Percentiles rank a stretch among this genome's conserved stretches.
Evolutionary conservation across 768 basidiomycete species (phyloP).

Genomic region (Baorangia bicolor): DNA sequence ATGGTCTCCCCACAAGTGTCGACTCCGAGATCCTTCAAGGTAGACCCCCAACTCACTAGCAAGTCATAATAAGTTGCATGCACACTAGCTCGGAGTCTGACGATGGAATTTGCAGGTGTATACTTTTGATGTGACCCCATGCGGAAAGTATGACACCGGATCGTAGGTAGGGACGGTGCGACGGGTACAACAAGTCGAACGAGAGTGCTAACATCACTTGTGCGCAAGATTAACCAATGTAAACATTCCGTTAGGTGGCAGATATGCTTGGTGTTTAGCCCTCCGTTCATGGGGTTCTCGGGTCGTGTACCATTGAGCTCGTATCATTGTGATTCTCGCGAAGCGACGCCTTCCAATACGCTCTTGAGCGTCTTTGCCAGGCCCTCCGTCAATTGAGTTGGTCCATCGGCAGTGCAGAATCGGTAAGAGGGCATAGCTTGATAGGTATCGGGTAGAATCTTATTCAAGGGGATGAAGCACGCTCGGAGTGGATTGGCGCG

Average conservation of each 20-base stretch:
- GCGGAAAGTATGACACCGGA: too few species aligned
- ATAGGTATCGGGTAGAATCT: slow-evolving; percentile 74
- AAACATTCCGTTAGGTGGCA: not conserved
- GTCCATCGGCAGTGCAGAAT: slow-evolving; percentile 72
- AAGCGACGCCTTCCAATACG: slow-evolving; percentile 35
- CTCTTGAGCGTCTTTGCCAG: slow-evolving; percentile 49
- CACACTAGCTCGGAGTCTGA: not conserved
- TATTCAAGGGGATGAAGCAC: not conserved
- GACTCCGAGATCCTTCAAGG: not conserved
- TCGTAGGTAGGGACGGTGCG: not conserved
- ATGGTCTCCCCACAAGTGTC: not conserved
- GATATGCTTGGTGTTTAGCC: not conserved
- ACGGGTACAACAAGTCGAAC: not conserved
- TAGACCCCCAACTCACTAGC: too few species aligned
- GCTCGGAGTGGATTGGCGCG: not conserved
- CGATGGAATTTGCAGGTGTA: not conserved
- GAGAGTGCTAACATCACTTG: not conserved
- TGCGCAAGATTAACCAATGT: not conserved
- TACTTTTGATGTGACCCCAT: not conserved
- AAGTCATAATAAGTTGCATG: not conserved
- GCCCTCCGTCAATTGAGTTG: slow-evolving; percentile 66
- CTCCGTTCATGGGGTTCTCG: not conserved
- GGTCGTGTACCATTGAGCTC: too few species aligned
- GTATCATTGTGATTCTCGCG: slow-evolving; percentile 29
- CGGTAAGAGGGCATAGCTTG: slow-evolving; percentile 85